phyloP scores from a whole-genome alignment of 805 yeast species.

The Zygosaccharomyces bailii region DNA sequence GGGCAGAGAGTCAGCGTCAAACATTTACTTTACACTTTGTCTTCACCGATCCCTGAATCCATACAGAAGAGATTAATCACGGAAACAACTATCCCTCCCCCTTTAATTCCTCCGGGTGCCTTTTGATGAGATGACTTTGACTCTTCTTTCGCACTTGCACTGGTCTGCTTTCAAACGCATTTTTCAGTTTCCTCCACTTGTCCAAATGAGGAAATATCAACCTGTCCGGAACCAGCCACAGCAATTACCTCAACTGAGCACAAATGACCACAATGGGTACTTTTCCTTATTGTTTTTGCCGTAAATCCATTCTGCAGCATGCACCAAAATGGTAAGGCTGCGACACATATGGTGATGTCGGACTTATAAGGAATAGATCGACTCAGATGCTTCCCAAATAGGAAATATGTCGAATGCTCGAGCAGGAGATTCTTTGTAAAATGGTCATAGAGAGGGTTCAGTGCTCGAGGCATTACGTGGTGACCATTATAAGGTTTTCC shows the following conservation, averaged over 20 bases:
- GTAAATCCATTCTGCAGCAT: neutral
- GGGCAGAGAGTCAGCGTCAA: constrained; percentile 53
- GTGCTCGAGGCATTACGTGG: too few relatives aligned
- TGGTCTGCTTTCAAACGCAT: too few relatives aligned
- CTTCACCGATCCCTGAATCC: neutral
- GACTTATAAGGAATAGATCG: neutral
- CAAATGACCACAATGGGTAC: neutral
- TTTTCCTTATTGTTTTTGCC: neutral
- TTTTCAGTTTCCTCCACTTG: too few relatives aligned
- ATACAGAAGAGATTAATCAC: too few relatives aligned
- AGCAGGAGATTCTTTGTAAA: too few relatives aligned
- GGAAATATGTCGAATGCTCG: neutral
- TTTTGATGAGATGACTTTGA: too few relatives aligned
- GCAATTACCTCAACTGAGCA: neutral
- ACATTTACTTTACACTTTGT: constrained; percentile 15
- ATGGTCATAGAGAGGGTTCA: too few relatives aligned
- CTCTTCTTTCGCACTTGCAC: too few relatives aligned
- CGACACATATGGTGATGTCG: neutral
- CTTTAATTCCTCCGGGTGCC: too few relatives aligned
- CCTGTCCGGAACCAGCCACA: neutral
- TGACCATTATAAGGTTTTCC: too few relatives aligned
- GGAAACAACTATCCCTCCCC: too few relatives aligned
- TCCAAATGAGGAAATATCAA: neutral
- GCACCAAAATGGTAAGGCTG: neutral
- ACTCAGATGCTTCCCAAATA: neutral